Conservation (phyloP, 805 yeast genomes). For the Metschnikowia reukaufii region DNA sequence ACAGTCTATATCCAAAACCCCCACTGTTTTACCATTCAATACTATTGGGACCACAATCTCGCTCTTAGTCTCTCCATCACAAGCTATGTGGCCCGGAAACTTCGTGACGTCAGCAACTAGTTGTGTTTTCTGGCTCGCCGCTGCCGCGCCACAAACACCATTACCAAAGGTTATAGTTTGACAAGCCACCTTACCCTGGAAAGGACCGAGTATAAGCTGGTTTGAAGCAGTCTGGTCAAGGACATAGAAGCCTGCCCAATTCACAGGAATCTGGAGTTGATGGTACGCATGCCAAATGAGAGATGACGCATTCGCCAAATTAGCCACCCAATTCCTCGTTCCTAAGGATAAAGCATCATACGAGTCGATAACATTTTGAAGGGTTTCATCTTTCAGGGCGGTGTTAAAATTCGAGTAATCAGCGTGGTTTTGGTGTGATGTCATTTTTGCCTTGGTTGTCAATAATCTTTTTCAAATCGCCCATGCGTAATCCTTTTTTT, state of each 20-base stretch:
- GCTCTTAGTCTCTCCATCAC: constrained; percentile 92
- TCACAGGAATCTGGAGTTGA: constrained; percentile 56
- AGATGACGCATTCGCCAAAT: constrained; percentile 82
- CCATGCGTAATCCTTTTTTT: constrained; percentile 5
- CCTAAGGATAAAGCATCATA: constrained; percentile 64
- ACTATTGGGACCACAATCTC: constrained; percentile 88
- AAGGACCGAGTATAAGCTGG: constrained; percentile 80
- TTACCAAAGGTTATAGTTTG: constrained; percentile 73
- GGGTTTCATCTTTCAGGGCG: constrained; percentile 49
- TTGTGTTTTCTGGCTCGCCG: constrained; percentile 57
- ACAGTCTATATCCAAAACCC: constrained; percentile 89
- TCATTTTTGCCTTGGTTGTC: constrained; percentile 4
- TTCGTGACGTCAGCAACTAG: constrained; percentile 73
- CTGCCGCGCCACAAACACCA: constrained; percentile 95
- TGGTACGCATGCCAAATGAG: constrained; percentile 86
- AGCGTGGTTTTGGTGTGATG: constrained; percentile 54
- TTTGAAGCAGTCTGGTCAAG: constrained; percentile 34
- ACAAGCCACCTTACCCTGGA: constrained; percentile 96
- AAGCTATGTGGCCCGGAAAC: constrained; percentile 93
- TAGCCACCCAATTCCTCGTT: constrained; percentile 83
- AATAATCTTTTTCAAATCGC: constrained; percentile 4
- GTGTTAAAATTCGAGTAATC: constrained; percentile 60
- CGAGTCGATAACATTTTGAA: constrained; percentile 57
- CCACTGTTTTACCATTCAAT: constrained; percentile 47
- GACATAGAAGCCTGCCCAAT: constrained; percentile 94